A percentile compares a stretch with the other conserved stretches of the same genome.
Conservation (phyloP, 495 filamentous ascomycete genomes). For the Jackrogersella minutella region DNA sequence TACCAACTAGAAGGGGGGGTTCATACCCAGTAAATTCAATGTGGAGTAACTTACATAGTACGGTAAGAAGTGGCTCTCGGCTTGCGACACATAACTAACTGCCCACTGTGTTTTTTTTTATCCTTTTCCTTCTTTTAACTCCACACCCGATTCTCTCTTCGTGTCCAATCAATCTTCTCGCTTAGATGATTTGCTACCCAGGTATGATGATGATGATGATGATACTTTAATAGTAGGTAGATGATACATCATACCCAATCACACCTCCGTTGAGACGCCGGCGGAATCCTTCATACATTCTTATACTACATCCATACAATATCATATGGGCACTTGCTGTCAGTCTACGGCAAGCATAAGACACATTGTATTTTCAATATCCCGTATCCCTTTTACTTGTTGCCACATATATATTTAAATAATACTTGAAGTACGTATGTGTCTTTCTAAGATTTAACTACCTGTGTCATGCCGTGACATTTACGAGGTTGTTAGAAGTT, state of each 20-base stretch:
- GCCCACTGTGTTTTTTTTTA: neutral
- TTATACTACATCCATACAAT: no score
- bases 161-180: slow-evolving; percentile 35
- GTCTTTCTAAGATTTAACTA: neutral
- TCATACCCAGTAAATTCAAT: neutral
- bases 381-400: neutral
- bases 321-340: neutral
- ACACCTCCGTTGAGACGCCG: slow-evolving; percentile 15
- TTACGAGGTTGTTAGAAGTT: neutral
- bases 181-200: slow-evolving; percentile 15
- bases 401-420: neutral
- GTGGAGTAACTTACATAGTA: neutral
- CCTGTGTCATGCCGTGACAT: slow-evolving; percentile 6
- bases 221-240: neutral
- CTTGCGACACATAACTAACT: slow-evolving; percentile 10
- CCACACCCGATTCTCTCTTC: slow-evolving; percentile 17
- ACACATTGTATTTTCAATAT: slow-evolving; percentile 19
- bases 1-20: no score
- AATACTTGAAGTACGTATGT: neutral
- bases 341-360: neutral
- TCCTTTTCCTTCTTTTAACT: neutral
- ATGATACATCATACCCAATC: slow-evolving; percentile 23
- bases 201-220: neutral
- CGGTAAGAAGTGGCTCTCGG: slow-evolving; percentile 9
- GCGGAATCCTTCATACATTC: slow-evolving; percentile 12